A percentile compares a stretch with the other conserved stretches of the same genome.
phyloP scores from a whole-genome alignment of 208 protist genomes.

The Acanthamoeba lenticulata region DNA sequence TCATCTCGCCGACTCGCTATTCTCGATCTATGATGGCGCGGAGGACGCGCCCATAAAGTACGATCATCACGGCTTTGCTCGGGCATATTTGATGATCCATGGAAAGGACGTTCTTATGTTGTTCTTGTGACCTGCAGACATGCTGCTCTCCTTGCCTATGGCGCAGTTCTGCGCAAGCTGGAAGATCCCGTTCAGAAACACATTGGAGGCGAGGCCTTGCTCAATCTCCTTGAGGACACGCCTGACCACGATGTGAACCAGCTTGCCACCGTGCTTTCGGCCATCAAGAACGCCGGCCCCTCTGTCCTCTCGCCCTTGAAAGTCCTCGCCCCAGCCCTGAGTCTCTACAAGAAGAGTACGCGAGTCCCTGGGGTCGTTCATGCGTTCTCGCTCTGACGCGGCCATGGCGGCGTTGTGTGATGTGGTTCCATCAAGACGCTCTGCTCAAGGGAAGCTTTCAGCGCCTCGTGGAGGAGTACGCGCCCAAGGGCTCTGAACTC shows the following conservation, averaged over 20 bases:
- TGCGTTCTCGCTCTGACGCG: background rate
- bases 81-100: too few species aligned
- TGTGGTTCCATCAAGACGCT: too few species aligned
- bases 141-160: constrained; percentile 42
- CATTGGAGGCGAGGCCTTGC: background rate
- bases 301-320: background rate
- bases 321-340: background rate
- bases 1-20: background rate
- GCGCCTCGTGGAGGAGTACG: background rate
- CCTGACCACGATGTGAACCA: background rate
- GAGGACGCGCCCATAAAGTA: constrained; percentile 24
- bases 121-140: too few species aligned
- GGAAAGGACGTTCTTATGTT: too few species aligned
- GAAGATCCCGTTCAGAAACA: background rate
- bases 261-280: constrained; percentile 22
- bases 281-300: constrained; percentile 68
- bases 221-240: constrained; percentile 26
- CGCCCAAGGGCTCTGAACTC: background rate
- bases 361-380: background rate
- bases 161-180: background rate
- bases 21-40: background rate
- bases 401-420: too few species aligned
- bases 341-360: background rate
- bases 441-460: too few species aligned
- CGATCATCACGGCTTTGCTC: too few species aligned